Evolutionary conservation across 2,329 filamentous ascomycete species (phyloP).

Genomic region (Fonsecaea nubica): DNA sequence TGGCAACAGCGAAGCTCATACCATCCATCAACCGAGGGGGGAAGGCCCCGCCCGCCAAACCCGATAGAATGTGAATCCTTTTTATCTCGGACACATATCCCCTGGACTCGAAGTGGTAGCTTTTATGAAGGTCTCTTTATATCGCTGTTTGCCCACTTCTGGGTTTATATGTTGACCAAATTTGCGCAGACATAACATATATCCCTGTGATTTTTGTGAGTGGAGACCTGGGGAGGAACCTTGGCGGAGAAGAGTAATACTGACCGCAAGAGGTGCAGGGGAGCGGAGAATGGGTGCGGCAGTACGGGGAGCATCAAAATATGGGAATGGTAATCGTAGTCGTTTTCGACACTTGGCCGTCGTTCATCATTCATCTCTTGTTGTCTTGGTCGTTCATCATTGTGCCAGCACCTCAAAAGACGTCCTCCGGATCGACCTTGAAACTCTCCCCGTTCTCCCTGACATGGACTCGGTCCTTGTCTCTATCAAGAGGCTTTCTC

Average conservation of each 20-base stretch:
- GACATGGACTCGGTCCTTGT: conserved; percentile 76
- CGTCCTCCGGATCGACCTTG: conserved; percentile 80
- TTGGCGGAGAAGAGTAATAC: not conserved
- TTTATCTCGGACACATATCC: not conserved
- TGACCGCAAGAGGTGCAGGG: not conserved
- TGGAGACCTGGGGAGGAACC: not conserved
- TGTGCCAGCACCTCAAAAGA: conserved; percentile 58
- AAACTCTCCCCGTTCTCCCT: conserved; percentile 80
- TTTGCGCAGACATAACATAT: not conserved
- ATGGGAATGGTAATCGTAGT: not conserved
- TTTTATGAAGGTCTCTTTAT: not conserved
- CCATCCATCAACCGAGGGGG: not conserved
- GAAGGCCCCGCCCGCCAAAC: conserved; percentile 2
- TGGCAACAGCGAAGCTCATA: not conserved
- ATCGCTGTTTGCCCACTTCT: not conserved
- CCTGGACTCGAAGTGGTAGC: not conserved
- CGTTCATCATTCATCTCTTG: not conserved
- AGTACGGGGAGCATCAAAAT: not conserved
- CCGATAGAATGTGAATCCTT: not conserved
- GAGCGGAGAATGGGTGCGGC: not conserved
- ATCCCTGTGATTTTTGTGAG: not conserved
- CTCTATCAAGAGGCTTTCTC: conserved; percentile 86
- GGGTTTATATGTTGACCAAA: not conserved
- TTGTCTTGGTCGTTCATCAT: not conserved
- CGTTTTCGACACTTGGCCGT: not conserved